Evolutionary conservation across 805 yeast genomes (phyloP).

Genomic region (Nakazawaea populi): DNA sequence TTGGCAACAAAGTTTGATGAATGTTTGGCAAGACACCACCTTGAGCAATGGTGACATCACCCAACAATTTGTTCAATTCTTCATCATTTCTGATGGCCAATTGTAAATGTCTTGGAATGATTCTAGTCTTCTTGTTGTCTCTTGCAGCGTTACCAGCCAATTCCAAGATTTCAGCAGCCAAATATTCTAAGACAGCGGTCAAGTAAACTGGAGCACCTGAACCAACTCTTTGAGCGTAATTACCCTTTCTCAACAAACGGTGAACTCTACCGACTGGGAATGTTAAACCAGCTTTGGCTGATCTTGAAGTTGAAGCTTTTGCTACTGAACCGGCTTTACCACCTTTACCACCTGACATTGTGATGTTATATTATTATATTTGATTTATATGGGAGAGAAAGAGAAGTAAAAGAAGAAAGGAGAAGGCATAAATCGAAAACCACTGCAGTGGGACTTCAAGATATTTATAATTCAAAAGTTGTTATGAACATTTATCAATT

Average conservation of each 20-base stretch:
- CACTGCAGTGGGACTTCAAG: neutral
- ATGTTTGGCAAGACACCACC: slow-evolving; percentile 99
- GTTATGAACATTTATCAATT: too few relatives aligned
- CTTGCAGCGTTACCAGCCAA: slow-evolving; percentile 99
- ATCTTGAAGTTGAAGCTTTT: slow-evolving; percentile 96
- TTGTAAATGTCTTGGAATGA: slow-evolving; percentile 97
- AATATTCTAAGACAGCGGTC: slow-evolving; percentile 94
- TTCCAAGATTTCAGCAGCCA: slow-evolving; percentile 97
- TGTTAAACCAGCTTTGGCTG: slow-evolving; percentile 96
- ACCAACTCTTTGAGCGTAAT: slow-evolving; percentile 98
- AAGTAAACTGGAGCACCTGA: slow-evolving; percentile 98
- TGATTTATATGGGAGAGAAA: neutral
- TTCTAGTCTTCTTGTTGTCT: slow-evolving; percentile 98
- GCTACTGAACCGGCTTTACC: slow-evolving; percentile 94
- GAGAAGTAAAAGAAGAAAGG: neutral
- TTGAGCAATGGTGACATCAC: slow-evolving; percentile 94
- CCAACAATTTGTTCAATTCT: slow-evolving; percentile 90
- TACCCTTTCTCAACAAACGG: slow-evolving; percentile 93
- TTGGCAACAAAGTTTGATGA: slow-evolving; percentile 82
- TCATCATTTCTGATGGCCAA: slow-evolving; percentile 99
- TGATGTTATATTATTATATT: slow-evolving; percentile 10
- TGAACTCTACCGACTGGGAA: slow-evolving; percentile 99
- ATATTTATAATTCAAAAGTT: neutral
- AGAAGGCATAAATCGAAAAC: neutral
- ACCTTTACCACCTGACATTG: slow-evolving; percentile 70